Percentiles rank a stretch among this genome's conserved stretches.
Conservation (phyloP, 345 rosid species). For the Salix arbutifolia region DNA sequence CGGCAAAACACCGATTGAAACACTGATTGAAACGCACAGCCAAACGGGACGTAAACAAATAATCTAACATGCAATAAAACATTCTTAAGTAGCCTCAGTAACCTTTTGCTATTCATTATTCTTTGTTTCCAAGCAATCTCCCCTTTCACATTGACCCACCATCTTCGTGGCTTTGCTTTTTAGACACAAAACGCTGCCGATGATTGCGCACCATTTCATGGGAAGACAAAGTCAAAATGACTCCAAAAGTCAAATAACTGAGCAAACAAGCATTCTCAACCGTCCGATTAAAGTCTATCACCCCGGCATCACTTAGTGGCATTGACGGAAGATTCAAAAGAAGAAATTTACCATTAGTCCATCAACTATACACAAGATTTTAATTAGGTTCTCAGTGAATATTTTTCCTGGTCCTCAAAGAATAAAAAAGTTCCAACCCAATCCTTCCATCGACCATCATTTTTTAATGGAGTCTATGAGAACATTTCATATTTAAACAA, state of each 20-base stretch:
- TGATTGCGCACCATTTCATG: slow-evolving; percentile 6
- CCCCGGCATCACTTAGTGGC: not conserved
- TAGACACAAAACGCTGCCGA: not conserved
- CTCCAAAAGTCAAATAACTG: not conserved
- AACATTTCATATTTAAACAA: too few relatives aligned
- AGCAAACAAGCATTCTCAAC: not conserved
- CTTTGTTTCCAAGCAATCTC: too few relatives aligned
- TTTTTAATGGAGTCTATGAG: too few relatives aligned
- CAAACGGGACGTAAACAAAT: too few relatives aligned
- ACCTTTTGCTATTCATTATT: too few relatives aligned
- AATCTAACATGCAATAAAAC: too few relatives aligned
- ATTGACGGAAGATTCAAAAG: not conserved
- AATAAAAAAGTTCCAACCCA: not conserved
- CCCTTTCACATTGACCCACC: too few relatives aligned
- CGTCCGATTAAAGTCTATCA: slow-evolving; percentile 4
- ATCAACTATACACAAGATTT: not conserved
- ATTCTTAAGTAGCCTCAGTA: too few relatives aligned
- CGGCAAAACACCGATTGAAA: too few relatives aligned
- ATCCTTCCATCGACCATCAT: not conserved
- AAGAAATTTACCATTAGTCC: not conserved
- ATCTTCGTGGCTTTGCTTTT: not conserved
- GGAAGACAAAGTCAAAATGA: not conserved
- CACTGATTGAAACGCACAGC: too few relatives aligned
- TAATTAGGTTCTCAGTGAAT: not conserved
- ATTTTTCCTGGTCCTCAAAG: not conserved